Base-by-base conservation (phyloP, 495 filamentous ascomycete genomes). In the Lichina pygmaea region DNA sequence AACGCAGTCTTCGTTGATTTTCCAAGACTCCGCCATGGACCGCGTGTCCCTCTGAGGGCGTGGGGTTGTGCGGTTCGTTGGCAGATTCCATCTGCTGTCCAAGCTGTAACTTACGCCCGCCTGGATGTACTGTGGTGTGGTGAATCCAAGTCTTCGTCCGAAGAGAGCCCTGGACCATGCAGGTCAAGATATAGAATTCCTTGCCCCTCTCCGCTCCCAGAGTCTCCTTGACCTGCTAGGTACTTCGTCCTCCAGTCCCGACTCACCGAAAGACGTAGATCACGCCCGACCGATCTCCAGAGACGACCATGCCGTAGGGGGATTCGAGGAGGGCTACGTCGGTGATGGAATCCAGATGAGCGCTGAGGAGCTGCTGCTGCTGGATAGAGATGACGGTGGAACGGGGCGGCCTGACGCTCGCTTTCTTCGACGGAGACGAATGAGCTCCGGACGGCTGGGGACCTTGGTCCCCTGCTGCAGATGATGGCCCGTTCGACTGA, bases 281-380 rank as follows among this genome's bases (percentile, higher is more conserved):
- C 55, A 86, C 75, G 5, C 91, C 91, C n/a, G 75, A 77, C 51
- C 86, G 68, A 63, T 99, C 91, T 43, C 76, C 86, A 52, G 78
- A 86, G 31, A 95, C 66, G 38, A 80, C 73, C 85, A 95, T 93
- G 8, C 83, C 77, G 59, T 91, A 93, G 42, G 91, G 91, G 47
- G 68, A 66, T 61, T 93, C 81, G 53, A 99, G 59, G 47, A 95
- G 62, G 10, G 78, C 79, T 43, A 94, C 78, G 63, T 95, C 91
- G 50, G 77, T 69, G 46, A 99, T 76, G 12, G 75, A 72, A 60
- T 95, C 91, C 50, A 95, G 52, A 62, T 99, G 91, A 49, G 72
- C 80, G 57, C 75, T 85, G 39, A 89, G 62, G 40, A 95, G 53
- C 58, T 81, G 71, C 58, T 89, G 82, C 56, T 93, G 85, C 59